Conservation (phyloP, 2,329 filamentous ascomycete genomes). For the Talaromyces albobiverticillius region DNA sequence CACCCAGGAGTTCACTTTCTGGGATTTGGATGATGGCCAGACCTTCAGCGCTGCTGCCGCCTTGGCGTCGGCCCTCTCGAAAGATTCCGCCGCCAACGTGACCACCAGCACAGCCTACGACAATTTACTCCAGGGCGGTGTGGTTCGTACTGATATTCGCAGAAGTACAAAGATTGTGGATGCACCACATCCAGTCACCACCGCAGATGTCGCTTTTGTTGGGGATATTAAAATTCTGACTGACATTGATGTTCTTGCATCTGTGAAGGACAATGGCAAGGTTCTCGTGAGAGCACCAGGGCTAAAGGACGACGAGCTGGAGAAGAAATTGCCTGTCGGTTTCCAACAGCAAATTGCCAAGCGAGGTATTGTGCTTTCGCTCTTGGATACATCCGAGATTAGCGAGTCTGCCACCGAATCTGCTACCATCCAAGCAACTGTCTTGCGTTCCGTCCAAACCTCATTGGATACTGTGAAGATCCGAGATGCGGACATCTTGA, state of each 20-base stretch:
- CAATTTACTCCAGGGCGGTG: constrained; percentile 69
- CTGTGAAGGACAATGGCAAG: constrained; percentile 67
- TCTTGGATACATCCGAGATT: constrained; percentile 70
- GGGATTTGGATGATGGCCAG: constrained; percentile 77
- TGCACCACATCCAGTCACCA: constrained; percentile 74
- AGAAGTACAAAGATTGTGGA: constrained; percentile 80
- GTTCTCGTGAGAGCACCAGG: constrained; percentile 73
- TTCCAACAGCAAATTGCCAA: constrained; percentile 70
- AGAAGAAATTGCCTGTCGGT: constrained; percentile 73
- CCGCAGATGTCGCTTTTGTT: constrained; percentile 76
- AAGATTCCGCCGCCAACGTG: constrained; percentile 60
- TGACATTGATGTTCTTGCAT: constrained; percentile 70
- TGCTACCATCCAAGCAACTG: constrained; percentile 74
- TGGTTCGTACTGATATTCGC: constrained; percentile 79
- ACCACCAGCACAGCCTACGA: constrained; percentile 59
- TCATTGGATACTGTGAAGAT: constrained; percentile 66
- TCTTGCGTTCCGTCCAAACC: constrained; percentile 73
- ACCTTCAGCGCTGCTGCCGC: constrained; percentile 63
- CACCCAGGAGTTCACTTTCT: constrained; percentile 86
- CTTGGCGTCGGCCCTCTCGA: constrained; percentile 59
- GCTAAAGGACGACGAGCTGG: constrained; percentile 82
- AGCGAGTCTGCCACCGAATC: constrained; percentile 66
- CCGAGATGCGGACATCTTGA: constrained; percentile 59
- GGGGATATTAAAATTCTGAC: constrained; percentile 77
- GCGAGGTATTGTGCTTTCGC: constrained; percentile 68